phyloP scores from a whole-genome alignment of 108 stramenopile genomes.

The Stephanodiscus triporus region DNA sequence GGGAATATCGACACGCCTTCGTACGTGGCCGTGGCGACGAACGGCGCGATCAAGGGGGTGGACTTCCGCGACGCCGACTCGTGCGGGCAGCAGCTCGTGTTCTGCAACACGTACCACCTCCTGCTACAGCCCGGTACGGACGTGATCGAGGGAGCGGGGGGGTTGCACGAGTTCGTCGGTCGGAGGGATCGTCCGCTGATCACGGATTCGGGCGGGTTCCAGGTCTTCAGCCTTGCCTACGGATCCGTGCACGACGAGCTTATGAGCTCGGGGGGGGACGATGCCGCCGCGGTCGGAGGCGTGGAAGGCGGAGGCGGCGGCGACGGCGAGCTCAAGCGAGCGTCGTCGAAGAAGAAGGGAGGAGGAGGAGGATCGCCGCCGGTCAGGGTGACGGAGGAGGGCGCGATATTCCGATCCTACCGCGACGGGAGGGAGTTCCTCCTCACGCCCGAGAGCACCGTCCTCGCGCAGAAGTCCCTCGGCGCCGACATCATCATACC shows the following conservation, averaged over 20 bases:
- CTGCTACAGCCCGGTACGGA: conserved; percentile 91
- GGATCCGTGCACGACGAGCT: conserved; percentile 84
- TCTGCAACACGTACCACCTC: conserved; percentile 95
- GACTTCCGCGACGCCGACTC: conserved; percentile 79
- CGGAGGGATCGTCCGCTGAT: conserved; percentile 80
- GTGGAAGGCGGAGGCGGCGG: too few relatives aligned
- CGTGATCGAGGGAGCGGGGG: conserved; percentile 84
- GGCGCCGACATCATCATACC: conserved; percentile 97
- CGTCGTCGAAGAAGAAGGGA: conserved; percentile 13
- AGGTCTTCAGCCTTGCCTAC: conserved; percentile 89
- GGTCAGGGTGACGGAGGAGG: conserved; percentile 90
- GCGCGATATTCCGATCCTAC: conserved; percentile 86
- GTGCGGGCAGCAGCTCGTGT: conserved; percentile 82
- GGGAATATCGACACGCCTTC: conserved; percentile 85
- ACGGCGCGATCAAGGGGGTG: conserved; percentile 87
- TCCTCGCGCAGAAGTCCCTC: conserved; percentile 88
- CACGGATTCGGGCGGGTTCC: conserved; percentile 94
- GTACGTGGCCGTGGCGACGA: conserved; percentile 94
- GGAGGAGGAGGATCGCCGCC: conserved; percentile 27
- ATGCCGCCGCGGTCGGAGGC: too few relatives aligned
- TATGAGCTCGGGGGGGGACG: too few relatives aligned
- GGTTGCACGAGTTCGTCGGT: conserved; percentile 88
- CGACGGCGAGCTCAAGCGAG: conserved; percentile 85
- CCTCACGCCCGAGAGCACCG: conserved; percentile 90
- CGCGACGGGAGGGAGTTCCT: conserved; percentile 85